These are phyloP conservation scores for Syzygium syzygioides DNA, from an alignment of 441 rosid species.

Conservation along the genomic window DNA sequence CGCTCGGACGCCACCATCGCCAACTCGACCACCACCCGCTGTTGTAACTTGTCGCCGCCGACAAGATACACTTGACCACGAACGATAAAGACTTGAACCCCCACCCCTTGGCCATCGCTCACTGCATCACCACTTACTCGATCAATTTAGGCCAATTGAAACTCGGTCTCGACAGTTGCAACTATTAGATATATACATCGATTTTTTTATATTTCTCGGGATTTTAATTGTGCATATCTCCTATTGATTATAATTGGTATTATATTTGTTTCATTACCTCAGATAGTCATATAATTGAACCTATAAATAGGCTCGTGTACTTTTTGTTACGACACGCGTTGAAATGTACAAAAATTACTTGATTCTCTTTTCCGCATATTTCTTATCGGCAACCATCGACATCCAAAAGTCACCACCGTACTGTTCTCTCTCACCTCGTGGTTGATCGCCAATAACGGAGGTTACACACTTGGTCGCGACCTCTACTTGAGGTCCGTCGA, in stretches of 20 bases:
- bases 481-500: neutral
- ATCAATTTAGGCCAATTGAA: neutral
- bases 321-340: fast-evolving
- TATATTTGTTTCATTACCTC: neutral
- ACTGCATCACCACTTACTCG: neutral
- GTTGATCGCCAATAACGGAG: neutral
- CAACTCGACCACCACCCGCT: neutral
- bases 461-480: neutral
- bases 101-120: neutral
- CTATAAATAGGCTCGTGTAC: fast-evolving
- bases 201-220: neutral
- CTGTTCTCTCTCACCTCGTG: neutral
- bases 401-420: neutral
- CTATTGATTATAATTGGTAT: neutral
- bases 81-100: neutral
- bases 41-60: neutral
- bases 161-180: neutral
- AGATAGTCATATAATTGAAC: too few species aligned
- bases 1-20: too few species aligned
- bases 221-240: neutral
- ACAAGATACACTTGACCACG: neutral
- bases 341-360: neutral
- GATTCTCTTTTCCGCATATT: neutral
- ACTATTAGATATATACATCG: neutral
- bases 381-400: neutral